Percentiles rank a stretch among this genome's conserved stretches.
phyloP scores from a whole-genome alignment of 2,329 filamentous ascomycete species.

The Xylariaceae sp. region DNA sequence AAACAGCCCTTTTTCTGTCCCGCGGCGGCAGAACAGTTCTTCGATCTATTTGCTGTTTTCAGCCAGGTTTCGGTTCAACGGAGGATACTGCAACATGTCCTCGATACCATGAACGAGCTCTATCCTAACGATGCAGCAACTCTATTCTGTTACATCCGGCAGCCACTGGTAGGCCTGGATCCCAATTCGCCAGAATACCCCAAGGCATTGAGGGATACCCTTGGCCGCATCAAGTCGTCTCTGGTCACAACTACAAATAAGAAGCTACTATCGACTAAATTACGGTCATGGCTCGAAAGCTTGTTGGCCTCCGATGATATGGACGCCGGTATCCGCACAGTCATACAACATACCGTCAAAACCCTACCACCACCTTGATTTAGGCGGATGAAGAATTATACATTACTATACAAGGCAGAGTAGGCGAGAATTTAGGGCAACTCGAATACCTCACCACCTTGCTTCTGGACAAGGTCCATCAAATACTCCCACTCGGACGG shows the following conservation, averaged over 20 bases:
- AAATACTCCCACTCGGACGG: constrained; percentile 61
- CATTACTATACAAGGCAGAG: background rate
- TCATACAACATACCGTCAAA: constrained; percentile 46
- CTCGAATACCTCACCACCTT: constrained; percentile 23
- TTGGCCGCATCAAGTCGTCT: constrained; percentile 55
- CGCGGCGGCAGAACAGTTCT: constrained; percentile 68
- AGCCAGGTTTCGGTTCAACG: constrained; percentile 56
- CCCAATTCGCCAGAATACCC: constrained; percentile 66
- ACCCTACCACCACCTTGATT: constrained; percentile 19
- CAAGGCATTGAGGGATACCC: constrained; percentile 57
- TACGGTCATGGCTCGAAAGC: constrained; percentile 49
- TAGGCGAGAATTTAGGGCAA: constrained; percentile 2
- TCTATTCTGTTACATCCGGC: constrained; percentile 64
- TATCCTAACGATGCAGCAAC: constrained; percentile 59
- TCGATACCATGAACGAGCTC: constrained; percentile 55
- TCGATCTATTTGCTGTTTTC: constrained; percentile 71
- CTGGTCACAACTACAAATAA: constrained; percentile 42
- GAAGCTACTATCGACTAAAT: constrained; percentile 42
- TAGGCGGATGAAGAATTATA: background rate
- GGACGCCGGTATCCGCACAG: constrained; percentile 50
- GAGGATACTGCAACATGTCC: constrained; percentile 67
- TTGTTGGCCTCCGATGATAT: constrained; percentile 45
- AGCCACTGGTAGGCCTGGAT: constrained; percentile 62
- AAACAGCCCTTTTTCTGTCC: constrained; percentile 68
- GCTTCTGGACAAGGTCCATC: constrained; percentile 43